Conservation (phyloP, 1,139 yeast genomes). For the Williopsis jadinii region DNA sequence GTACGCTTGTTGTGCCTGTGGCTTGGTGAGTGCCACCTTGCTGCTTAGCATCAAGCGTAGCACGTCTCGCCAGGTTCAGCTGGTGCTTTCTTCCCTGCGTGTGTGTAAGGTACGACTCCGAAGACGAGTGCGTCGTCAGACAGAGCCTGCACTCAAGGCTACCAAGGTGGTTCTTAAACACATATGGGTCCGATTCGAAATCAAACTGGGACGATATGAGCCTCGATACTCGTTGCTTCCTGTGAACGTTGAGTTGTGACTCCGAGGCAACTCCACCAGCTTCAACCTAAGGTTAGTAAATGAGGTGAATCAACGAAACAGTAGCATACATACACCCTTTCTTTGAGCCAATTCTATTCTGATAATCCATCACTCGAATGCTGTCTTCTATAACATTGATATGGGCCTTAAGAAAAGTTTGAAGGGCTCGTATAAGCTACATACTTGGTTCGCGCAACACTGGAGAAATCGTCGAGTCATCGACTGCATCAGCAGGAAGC, state of each 20-base stretch:
- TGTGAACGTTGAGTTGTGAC: conserved; percentile 58
- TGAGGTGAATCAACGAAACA: conserved; percentile 20
- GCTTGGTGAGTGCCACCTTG: conserved; percentile 8
- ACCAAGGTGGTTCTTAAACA: conserved; percentile 67
- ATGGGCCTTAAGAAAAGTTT: too few species aligned
- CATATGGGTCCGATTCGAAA: conserved; percentile 71
- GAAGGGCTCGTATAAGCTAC: too few species aligned
- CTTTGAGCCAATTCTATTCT: conserved; percentile 51
- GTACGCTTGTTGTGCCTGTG: conserved; percentile 17
- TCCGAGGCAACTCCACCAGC: conserved; percentile 70
- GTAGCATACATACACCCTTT: conserved; percentile 31
- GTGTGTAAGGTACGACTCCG: conserved; percentile 73
- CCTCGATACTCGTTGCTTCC: conserved; percentile 57
- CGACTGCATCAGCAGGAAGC: too few species aligned
- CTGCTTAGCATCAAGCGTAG: conserved; percentile 6
- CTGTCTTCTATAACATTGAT: too few species aligned
- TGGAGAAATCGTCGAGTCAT: too few species aligned
- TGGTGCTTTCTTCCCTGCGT: conserved; percentile 76
- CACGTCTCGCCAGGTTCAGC: conserved; percentile 54
- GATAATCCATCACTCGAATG: conserved; percentile 58
- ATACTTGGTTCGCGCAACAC: too few species aligned
- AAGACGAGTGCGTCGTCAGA: conserved; percentile 65
- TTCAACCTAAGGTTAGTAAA: too few species aligned
- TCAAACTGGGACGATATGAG: conserved; percentile 38
- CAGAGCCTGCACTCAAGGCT: conserved; percentile 71